These are phyloP conservation scores for Apiotrichum brassicae DNA, from an alignment of 1,284 basidiomycete genomes.

Conservation along the genomic window DNA sequence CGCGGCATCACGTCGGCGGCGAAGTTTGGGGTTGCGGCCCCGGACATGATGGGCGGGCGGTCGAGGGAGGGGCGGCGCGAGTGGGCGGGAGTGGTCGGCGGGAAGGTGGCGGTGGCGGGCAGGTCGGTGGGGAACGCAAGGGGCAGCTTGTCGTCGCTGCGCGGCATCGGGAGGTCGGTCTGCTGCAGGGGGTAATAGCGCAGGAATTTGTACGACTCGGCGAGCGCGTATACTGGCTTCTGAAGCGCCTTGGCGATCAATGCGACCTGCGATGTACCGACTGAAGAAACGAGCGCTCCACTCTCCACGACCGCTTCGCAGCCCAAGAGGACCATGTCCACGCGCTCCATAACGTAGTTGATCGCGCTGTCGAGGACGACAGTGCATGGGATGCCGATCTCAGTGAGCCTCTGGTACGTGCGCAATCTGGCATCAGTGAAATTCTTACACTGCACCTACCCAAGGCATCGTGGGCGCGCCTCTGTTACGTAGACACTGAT, in stretches of 20 bases:
- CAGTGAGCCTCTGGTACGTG: slow-evolving; percentile 75
- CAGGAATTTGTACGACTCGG: slow-evolving; percentile 98
- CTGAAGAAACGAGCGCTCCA: slow-evolving; percentile 56
- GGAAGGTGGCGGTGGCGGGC: neutral
- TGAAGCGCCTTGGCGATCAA: slow-evolving; percentile 89
- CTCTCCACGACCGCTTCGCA: slow-evolving; percentile 96
- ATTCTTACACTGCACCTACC: slow-evolving; percentile 16
- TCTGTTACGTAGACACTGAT: slow-evolving; percentile 94
- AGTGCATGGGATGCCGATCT: slow-evolving; percentile 85
- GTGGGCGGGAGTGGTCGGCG: slow-evolving; percentile 14
- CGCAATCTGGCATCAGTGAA: slow-evolving; percentile 57
- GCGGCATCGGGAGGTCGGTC: slow-evolving; percentile 71
- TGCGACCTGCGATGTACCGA: slow-evolving; percentile 93
- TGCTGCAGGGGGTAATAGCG: slow-evolving; percentile 94
- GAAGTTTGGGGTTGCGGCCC: slow-evolving; percentile 2
- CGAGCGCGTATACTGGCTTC: slow-evolving; percentile 94
- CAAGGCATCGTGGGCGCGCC: slow-evolving; percentile 33
- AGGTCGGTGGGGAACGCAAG: slow-evolving; percentile 24
- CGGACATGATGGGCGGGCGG: slow-evolving; percentile 3
- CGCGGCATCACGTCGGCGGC: slow-evolving; percentile 30
- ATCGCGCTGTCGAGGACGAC: slow-evolving; percentile 94
- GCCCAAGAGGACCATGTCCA: slow-evolving; percentile 90
- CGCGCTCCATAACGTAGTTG: slow-evolving; percentile 91
- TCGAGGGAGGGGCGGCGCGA: slow-evolving; percentile 6
- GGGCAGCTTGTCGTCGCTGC: slow-evolving; percentile 13